A percentile compares a stretch with the other conserved stretches of the same genome.
phyloP scores from a whole-genome alignment of 177 flowering plant genomes.

The Telopea speciosissima region DNA sequence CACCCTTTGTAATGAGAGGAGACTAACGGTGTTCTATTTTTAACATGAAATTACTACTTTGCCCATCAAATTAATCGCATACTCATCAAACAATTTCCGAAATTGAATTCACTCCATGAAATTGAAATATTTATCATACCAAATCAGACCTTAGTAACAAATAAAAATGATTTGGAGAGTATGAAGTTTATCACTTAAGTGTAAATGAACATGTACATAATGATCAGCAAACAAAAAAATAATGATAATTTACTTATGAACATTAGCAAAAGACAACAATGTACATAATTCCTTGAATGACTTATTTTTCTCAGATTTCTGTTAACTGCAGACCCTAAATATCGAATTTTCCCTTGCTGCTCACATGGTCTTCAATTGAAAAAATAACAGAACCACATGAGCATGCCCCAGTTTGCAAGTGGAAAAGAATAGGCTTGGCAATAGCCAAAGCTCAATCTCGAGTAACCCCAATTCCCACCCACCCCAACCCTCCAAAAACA shows the following conservation, averaged over 20 bases:
- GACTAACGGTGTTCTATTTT: too few relatives aligned
- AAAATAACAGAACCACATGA: slow-evolving; percentile 59
- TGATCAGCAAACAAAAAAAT: background rate
- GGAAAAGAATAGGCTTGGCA: slow-evolving; percentile 29
- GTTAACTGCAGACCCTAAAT: slow-evolving; percentile 22
- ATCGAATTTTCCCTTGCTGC: slow-evolving; percentile 18
- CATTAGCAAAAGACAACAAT: background rate
- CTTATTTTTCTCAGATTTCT: background rate
- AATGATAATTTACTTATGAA: background rate
- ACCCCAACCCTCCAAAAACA: slow-evolving; percentile 18
- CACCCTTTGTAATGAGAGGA: too few relatives aligned
- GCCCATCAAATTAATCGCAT: too few relatives aligned
- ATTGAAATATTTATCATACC: too few relatives aligned
- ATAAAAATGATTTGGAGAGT: too few relatives aligned
- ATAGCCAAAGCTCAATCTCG: slow-evolving; percentile 17
- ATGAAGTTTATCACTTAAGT: too few relatives aligned
- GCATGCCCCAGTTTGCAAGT: slow-evolving; percentile 14
- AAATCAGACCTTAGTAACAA: too few relatives aligned
- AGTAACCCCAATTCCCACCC: slow-evolving; percentile 16
- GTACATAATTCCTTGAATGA: slow-evolving; percentile 4
- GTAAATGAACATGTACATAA: too few relatives aligned
- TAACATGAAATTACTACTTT: too few relatives aligned
- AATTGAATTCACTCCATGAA: too few relatives aligned
- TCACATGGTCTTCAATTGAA: slow-evolving; percentile 43
- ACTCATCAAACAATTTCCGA: too few relatives aligned